Percentiles rank a stretch among this genome's conserved stretches.
These are phyloP conservation scores for Penicillium brasilianum DNA, from an alignment of 2,329 filamentous ascomycete genomes.

Conservation along the genomic window DNA sequence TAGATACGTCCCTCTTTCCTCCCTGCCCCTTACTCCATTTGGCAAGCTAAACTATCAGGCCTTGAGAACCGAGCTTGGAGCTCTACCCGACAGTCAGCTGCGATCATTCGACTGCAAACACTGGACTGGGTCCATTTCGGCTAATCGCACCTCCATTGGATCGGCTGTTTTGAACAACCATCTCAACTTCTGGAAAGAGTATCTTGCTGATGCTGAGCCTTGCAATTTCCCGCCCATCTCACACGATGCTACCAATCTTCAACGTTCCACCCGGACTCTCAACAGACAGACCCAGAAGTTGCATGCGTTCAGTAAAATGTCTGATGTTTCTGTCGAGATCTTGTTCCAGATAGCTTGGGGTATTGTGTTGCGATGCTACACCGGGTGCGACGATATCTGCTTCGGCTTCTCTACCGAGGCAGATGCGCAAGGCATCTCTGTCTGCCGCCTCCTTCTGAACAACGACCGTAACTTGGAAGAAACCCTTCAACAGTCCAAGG, in stretches of 20 bases:
- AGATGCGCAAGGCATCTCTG: slow-evolving; percentile 32
- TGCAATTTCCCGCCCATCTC: slow-evolving; percentile 51
- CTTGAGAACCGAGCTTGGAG: slow-evolving; percentile 22
- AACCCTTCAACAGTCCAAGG: slow-evolving; percentile 28
- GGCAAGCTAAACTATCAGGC: slow-evolving; percentile 42
- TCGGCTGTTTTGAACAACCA: slow-evolving; percentile 35
- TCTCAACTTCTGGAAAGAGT: slow-evolving; percentile 52
- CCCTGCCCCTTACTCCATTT: slow-evolving; percentile 38
- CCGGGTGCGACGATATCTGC: slow-evolving; percentile 51
- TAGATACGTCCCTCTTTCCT: slow-evolving; percentile 39
- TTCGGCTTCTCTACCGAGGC: slow-evolving; percentile 52
- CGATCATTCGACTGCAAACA: slow-evolving; percentile 27
- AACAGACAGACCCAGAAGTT: slow-evolving; percentile 30
- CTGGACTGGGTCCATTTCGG: slow-evolving; percentile 24
- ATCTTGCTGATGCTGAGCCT: slow-evolving; percentile 52
- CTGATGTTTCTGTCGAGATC: slow-evolving; percentile 27
- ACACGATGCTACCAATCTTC: slow-evolving; percentile 10
- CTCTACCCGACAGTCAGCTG: slow-evolving; percentile 16
- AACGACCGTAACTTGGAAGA: slow-evolving; percentile 32
- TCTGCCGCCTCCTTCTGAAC: slow-evolving; percentile 33
- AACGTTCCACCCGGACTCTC: slow-evolving; percentile 22
- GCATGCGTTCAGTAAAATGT: slow-evolving; percentile 30
- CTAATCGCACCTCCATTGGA: slow-evolving; percentile 14
- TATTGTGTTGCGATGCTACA: slow-evolving; percentile 50
- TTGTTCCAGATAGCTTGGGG: slow-evolving; percentile 53